Percentiles rank a stretch among this genome's conserved stretches.
phyloP scores from a whole-genome alignment of 495 filamentous ascomycete species.

The Trichoderma reesei region DNA sequence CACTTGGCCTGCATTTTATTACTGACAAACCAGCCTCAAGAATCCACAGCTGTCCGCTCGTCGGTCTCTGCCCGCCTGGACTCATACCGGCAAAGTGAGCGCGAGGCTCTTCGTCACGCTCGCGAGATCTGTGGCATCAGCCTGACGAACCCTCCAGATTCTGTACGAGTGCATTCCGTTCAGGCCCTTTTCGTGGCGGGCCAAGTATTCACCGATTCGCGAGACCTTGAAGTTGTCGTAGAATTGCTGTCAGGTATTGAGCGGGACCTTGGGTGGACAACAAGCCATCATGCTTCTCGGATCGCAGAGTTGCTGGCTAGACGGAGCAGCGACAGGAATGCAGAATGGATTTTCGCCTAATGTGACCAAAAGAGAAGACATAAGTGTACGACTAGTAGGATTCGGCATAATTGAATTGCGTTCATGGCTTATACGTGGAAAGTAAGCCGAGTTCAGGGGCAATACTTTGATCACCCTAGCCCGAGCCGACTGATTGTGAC shows the following conservation, averaged over 20 bases:
- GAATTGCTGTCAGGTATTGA: neutral
- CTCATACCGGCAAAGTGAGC: conserved; percentile 3
- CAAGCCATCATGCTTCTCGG: neutral
- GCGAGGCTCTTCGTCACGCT: neutral
- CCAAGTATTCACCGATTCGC: neutral
- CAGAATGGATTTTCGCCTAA: neutral
- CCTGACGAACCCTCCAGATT: neutral
- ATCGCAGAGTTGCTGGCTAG: neutral
- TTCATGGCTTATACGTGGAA: neutral
- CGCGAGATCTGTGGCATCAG: conserved; percentile 3
- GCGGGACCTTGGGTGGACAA: neutral
- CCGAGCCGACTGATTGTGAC: too few relatives aligned
- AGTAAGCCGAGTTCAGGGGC: neutral
- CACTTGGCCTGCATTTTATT: neutral
- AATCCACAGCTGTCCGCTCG: neutral
- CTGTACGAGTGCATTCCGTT: neutral
- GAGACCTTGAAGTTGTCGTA: neutral
- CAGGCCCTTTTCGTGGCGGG: neutral
- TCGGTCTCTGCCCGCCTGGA: conserved; percentile 1
- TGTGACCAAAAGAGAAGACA: neutral
- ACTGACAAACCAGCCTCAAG: neutral
- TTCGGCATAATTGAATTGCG: neutral
- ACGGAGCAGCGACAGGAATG: neutral
- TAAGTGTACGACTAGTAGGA: neutral
- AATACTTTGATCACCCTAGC: neutral